These are phyloP conservation scores for Syzygium syzygioides DNA, from an alignment of 441 rosid species.

Conservation along the genomic window DNA sequence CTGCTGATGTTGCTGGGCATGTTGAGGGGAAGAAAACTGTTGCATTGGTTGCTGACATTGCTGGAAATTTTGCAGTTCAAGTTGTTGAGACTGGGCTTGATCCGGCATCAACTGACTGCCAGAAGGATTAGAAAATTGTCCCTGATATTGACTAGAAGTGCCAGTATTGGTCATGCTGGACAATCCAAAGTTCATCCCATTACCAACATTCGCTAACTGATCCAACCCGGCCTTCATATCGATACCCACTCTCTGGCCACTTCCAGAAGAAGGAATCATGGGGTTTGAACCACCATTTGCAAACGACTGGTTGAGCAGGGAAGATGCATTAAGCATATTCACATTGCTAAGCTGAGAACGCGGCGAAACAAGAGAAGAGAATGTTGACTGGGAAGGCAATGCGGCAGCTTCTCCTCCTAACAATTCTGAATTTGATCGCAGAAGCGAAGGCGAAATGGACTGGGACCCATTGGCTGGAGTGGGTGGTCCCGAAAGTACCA, in stretches of 20 bases:
- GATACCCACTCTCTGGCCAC: conserved; percentile 17
- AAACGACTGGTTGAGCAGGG: conserved; percentile 24
- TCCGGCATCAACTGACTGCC: conserved; percentile 10
- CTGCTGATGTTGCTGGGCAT: conserved; percentile 28
- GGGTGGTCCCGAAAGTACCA: conserved; percentile 86
- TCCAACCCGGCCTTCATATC: conserved; percentile 22
- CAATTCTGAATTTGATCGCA: conserved; percentile 76
- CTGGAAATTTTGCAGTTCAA: conserved; percentile 25
- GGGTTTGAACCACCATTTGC: conserved; percentile 20
- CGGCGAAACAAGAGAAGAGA: conserved; percentile 66
- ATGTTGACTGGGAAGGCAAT: conserved; percentile 68
- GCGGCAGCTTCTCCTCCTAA: conserved; percentile 73
- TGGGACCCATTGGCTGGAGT: conserved; percentile 76
- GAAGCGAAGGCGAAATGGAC: conserved; percentile 58
- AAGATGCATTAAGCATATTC: conserved; percentile 23
- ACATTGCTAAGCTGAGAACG: conserved; percentile 64
- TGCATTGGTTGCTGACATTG: conserved; percentile 26
- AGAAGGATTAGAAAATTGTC: conserved; percentile 22
- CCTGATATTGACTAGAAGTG: conserved; percentile 21
- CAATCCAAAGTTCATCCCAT: conserved; percentile 20
- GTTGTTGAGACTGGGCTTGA: conserved; percentile 21
- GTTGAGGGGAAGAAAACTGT: conserved; percentile 20
- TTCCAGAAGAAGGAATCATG: conserved; percentile 10
- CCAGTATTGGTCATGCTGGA: conserved; percentile 20
- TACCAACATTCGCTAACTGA: conserved; percentile 15